phyloP scores from a whole-genome alignment of 75 land plant genomes.

The Picea glauca region DNA sequence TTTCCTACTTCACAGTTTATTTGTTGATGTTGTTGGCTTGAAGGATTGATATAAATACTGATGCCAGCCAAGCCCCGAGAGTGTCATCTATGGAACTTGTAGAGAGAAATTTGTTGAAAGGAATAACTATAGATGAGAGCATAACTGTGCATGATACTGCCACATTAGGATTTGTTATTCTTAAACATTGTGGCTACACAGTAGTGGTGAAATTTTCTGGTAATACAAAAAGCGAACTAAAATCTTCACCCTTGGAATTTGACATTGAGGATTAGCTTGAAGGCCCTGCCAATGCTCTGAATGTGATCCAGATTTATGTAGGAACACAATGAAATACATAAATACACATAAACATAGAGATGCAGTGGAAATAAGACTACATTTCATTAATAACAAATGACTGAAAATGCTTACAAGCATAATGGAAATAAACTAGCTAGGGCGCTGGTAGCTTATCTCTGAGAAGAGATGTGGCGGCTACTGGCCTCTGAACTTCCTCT shows the following conservation, averaged over 20 bases:
- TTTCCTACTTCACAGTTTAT: conserved; percentile 82
- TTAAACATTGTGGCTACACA: conserved; percentile 79
- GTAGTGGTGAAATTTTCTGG: conserved; percentile 71
- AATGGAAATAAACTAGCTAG: too few species aligned
- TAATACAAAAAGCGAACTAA: conserved; percentile 25
- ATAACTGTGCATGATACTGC: conserved; percentile 88
- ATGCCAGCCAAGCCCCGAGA: conserved; percentile 44
- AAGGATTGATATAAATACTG: conserved; percentile 67
- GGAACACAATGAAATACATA: too few species aligned
- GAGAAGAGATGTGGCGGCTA: too few species aligned
- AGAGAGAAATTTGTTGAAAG: conserved; percentile 80
- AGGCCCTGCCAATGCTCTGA: conserved; percentile 94
- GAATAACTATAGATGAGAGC: conserved; percentile 96
- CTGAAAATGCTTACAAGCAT: too few species aligned
- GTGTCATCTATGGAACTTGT: conserved; percentile 51
- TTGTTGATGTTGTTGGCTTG: conserved; percentile 78
- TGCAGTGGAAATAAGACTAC: too few species aligned
- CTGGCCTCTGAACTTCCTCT: too few species aligned
- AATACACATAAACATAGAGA: too few species aligned
- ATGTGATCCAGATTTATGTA: too few species aligned
- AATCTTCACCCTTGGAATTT: conserved; percentile 42
- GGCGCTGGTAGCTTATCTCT: too few species aligned
- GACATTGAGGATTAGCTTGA: conserved; percentile 91
- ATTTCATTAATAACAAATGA: too few species aligned
- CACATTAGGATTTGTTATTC: conserved; percentile 78